phyloP scores from a whole-genome alignment of 176 grass and related monocot species.

The Eremochloa ophiuroides region DNA sequence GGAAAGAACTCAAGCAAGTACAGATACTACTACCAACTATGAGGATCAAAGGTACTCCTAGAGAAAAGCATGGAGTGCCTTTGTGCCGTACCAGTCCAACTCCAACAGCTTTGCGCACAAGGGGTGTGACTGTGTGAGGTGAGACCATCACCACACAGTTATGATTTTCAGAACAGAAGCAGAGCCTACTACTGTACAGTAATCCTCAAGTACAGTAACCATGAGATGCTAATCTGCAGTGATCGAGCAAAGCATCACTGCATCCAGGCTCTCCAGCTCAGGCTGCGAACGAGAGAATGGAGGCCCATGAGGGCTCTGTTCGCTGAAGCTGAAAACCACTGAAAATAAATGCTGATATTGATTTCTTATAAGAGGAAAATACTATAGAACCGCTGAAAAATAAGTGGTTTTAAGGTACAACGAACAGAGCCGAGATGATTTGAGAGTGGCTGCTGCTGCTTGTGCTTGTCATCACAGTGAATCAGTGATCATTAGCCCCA shows the following conservation, averaged over 20 bases:
- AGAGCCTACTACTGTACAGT: too few relatives aligned
- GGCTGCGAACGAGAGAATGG: background rate
- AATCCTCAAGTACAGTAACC: background rate
- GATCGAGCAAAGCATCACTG: background rate
- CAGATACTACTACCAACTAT: background rate
- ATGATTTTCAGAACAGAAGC: background rate
- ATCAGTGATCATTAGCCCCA: constrained; percentile 20
- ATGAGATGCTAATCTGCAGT: background rate
- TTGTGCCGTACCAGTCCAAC: background rate
- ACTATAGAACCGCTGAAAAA: too few relatives aligned
- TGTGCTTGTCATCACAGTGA: constrained; percentile 22
- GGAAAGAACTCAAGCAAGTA: constrained; percentile 15
- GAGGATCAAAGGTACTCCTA: background rate
- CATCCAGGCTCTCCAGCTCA: background rate
- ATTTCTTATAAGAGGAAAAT: too few relatives aligned
- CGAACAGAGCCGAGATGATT: too few relatives aligned
- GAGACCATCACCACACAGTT: background rate
- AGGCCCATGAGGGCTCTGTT: background rate
- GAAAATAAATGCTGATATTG: too few relatives aligned
- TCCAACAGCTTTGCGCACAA: background rate
- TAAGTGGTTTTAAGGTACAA: too few relatives aligned
- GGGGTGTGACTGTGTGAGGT: background rate
- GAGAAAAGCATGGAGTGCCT: background rate
- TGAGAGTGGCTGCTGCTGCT: background rate
- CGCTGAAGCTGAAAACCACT: too few relatives aligned